phyloP scores from a whole-genome alignment of 225 moss, liverwort and hornwort species.

The Ulota crispa region DNA sequence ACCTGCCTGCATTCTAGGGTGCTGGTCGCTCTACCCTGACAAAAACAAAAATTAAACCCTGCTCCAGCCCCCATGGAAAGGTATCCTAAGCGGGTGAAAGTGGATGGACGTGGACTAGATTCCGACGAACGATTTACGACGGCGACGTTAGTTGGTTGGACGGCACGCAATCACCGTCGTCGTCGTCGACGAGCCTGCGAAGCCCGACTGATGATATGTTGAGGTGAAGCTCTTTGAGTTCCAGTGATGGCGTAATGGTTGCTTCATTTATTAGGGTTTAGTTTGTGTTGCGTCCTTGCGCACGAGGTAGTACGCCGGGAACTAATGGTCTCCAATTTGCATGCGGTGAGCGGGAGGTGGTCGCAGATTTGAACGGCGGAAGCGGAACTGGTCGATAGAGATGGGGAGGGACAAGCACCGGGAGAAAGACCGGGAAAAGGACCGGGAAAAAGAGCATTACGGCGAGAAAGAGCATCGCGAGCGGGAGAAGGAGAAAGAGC shows the following conservation, averaged over 20 bases:
- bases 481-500: conserved; percentile 50
- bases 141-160: neutral
- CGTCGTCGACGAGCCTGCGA: too few relatives aligned
- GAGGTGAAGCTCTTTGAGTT: neutral
- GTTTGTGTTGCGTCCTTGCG: neutral
- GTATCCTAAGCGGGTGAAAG: neutral
- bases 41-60: too few relatives aligned
- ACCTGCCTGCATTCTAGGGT: too few relatives aligned
- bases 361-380: neutral
- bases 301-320: neutral
- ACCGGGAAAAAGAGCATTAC: conserved; percentile 48
- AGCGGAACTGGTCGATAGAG: neutral
- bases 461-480: conserved; percentile 56
- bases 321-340: conserved; percentile 11
- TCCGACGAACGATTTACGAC: conserved; percentile 1
- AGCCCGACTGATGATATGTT: too few relatives aligned
- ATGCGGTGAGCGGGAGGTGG: neutral
- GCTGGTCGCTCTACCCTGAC: too few relatives aligned
- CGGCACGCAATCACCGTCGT: conserved; percentile 16
- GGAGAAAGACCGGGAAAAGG: conserved; percentile 45
- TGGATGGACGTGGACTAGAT: neutral
- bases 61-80: too few relatives aligned
- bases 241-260: neutral
- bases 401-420: conserved; percentile 65
- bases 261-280: conserved; percentile 39